Conservation (phyloP, 345 rosid genomes). For the Lagerstroemia speciosa region DNA sequence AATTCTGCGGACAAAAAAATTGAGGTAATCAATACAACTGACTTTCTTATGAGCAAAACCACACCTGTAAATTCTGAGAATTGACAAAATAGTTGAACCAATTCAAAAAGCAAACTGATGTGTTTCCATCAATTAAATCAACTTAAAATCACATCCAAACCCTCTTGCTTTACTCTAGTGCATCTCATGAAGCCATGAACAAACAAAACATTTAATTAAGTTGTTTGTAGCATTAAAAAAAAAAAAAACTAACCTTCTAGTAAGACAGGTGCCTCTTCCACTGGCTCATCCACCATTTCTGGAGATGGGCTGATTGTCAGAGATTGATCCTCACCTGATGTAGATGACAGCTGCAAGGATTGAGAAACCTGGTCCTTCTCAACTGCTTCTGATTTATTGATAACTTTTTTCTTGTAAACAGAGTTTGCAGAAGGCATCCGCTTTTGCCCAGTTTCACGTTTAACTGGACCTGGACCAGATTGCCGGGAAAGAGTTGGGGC, state of each 20-base stretch:
- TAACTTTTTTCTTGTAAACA: constrained; percentile 7
- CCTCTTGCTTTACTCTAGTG: not conserved
- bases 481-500: constrained; percentile 12
- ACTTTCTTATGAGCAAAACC: not conserved
- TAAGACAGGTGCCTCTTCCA: constrained; percentile 17
- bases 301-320: constrained; percentile 16
- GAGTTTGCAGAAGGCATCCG: constrained; percentile 17
- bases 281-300: constrained; percentile 15
- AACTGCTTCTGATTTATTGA: constrained; percentile 18
- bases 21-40: not conserved
- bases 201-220: not conserved
- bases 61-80: not conserved
- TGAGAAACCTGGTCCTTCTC: constrained; percentile 25
- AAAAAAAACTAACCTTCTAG: too few relatives aligned
- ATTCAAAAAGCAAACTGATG: not conserved
- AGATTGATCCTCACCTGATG: constrained; percentile 16
- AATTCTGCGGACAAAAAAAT: too few relatives aligned
- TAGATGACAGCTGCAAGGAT: constrained; percentile 18
- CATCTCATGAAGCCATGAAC: not conserved
- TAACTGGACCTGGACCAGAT: constrained; percentile 21
- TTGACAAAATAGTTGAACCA: not conserved
- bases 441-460: constrained; percentile 22
- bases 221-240: not conserved
- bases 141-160: not conserved
- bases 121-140: not conserved